These are phyloP conservation scores for Aspergillus sergii DNA, from an alignment of 2,329 filamentous ascomycete species.

Conservation along the genomic window DNA sequence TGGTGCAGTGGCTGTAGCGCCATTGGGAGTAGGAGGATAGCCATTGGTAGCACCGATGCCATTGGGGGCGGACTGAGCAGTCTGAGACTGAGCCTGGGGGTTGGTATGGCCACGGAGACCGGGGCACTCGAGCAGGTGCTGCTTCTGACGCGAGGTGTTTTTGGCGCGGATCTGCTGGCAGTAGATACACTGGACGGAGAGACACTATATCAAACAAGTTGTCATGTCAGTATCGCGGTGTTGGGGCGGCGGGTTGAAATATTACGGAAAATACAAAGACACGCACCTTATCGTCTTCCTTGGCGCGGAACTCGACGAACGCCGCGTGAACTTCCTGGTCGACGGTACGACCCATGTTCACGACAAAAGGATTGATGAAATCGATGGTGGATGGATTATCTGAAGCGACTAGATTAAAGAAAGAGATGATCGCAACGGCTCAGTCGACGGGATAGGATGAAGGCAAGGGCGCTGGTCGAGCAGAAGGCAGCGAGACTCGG, in stretches of 20 bases:
- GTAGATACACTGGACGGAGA: slow-evolving; percentile 57
- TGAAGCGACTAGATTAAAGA: slow-evolving; percentile 12
- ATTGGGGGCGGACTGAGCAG: slow-evolving; percentile 41
- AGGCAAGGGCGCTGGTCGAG: slow-evolving; percentile 18
- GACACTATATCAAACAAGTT: slow-evolving; percentile 42
- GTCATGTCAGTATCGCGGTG: slow-evolving; percentile 39
- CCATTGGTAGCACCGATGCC: slow-evolving; percentile 46
- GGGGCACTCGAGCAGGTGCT: slow-evolving; percentile 54
- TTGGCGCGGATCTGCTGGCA: slow-evolving; percentile 57
- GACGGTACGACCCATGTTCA: slow-evolving; percentile 53
- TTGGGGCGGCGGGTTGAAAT: slow-evolving; percentile 37
- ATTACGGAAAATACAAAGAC: slow-evolving; percentile 45
- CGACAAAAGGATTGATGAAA: slow-evolving; percentile 27
- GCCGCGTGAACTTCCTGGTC: slow-evolving; percentile 57
- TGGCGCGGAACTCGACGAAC: slow-evolving; percentile 57
- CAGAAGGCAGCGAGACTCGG: slow-evolving; percentile 18
- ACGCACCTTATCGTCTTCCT: slow-evolving; percentile 55
- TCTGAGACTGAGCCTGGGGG: slow-evolving; percentile 44
- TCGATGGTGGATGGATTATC: slow-evolving; percentile 24
- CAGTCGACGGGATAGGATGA: slow-evolving; percentile 11
- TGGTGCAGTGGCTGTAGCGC: slow-evolving; percentile 35
- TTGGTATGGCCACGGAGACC: slow-evolving; percentile 50
- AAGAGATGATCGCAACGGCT: slow-evolving; percentile 15
- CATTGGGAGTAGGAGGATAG: slow-evolving; percentile 47
- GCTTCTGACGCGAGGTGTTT: slow-evolving; percentile 56